Evolutionary conservation across 2,329 filamentous ascomycete species (phyloP).

Genomic region (Hypoxylon sp.): DNA sequence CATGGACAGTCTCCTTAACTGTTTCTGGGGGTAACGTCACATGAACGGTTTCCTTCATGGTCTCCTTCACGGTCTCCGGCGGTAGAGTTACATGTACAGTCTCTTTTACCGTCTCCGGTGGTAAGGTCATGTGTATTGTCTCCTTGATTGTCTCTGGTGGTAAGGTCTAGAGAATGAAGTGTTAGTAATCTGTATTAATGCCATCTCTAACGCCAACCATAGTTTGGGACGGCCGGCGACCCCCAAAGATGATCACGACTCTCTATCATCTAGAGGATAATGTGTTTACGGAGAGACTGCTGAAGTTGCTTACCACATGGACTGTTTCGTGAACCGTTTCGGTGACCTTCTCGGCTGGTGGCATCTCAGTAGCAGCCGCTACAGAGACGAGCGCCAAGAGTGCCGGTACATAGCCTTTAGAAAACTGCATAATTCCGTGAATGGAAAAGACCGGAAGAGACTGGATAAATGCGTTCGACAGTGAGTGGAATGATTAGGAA

Average conservation of each 20-base stretch:
- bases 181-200: slow-evolving; percentile 13
- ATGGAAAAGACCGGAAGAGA: slow-evolving; percentile 13
- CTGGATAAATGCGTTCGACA: slow-evolving; percentile 5
- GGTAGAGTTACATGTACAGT: slow-evolving; percentile 35
- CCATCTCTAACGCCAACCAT: background rate
- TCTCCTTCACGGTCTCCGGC: slow-evolving; percentile 29
- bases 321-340: slow-evolving; percentile 38
- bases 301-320: slow-evolving; percentile 36
- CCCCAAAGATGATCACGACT: too few relatives aligned
- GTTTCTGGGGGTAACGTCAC: slow-evolving; percentile 34
- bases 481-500: slow-evolving; percentile 22
- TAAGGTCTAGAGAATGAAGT: slow-evolving; percentile 14
- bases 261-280: background rate
- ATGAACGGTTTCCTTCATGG: slow-evolving; percentile 22
- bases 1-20: slow-evolving; percentile 29
- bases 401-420: slow-evolving; percentile 24
- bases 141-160: slow-evolving; percentile 32
- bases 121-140: slow-evolving; percentile 25
- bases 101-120: slow-evolving; percentile 24
- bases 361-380: slow-evolving; percentile 28
- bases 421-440: slow-evolving; percentile 23
- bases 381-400: slow-evolving; percentile 27
- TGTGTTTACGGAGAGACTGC: background rate
- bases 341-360: slow-evolving; percentile 23
- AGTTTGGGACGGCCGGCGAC: background rate